Evolutionary conservation across 1,139 yeast species (phyloP).

Genomic region (Zygoascus hellenicus): DNA sequence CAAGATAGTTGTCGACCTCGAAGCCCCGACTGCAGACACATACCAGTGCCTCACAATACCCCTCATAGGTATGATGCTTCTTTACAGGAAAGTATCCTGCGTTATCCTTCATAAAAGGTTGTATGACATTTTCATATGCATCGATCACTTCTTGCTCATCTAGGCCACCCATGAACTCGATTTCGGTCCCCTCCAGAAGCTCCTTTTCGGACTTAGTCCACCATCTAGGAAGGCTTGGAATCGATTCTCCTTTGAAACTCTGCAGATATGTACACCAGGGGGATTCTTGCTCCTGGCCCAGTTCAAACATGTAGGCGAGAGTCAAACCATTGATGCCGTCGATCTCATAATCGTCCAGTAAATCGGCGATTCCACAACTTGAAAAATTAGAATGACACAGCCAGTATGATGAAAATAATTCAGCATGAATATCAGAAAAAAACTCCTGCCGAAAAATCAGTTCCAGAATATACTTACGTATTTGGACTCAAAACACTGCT

Average conservation of each 20-base stretch:
- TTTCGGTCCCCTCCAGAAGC: constrained; percentile 58
- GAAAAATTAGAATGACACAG: background rate
- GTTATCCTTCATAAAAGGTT: constrained; percentile 29
- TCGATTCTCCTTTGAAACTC: constrained; percentile 42
- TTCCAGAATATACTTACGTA: constrained; percentile 18
- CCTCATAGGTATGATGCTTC: constrained; percentile 25
- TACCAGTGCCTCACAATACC: constrained; percentile 31
- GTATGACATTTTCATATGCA: constrained; percentile 43
- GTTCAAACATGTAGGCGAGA: constrained; percentile 67
- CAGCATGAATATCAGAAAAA: background rate
- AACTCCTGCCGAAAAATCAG: no score
- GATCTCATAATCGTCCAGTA: constrained; percentile 54
- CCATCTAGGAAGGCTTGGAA: constrained; percentile 40
- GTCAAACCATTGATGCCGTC: constrained; percentile 65
- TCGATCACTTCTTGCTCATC: constrained; percentile 52
- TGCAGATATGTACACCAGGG: constrained; percentile 73
- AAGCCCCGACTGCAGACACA: constrained; percentile 71
- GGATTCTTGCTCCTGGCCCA: constrained; percentile 46
- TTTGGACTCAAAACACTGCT: constrained; percentile 29
- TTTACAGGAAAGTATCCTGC: constrained; percentile 22
- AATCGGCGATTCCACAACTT: constrained; percentile 55
- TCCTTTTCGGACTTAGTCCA: constrained; percentile 53
- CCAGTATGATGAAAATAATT: background rate
- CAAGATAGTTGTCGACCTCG: constrained; percentile 69
- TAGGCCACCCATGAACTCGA: constrained; percentile 57